phyloP scores from a whole-genome alignment of 2,329 filamentous ascomycete species.

The Drechmeria coniospora region DNA sequence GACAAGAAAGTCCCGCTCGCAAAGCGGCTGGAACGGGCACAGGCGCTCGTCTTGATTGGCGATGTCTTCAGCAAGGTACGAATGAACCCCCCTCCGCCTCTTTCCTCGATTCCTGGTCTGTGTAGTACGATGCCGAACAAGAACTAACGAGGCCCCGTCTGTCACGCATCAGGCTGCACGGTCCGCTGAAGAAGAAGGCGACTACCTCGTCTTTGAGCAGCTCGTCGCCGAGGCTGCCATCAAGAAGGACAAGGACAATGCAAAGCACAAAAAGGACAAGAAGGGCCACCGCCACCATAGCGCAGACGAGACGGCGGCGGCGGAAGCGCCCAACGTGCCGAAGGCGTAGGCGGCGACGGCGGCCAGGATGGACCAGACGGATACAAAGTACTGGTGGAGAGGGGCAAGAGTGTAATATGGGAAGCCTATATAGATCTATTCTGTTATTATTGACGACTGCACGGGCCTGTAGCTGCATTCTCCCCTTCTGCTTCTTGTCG shows the following conservation, averaged over 20 bases:
- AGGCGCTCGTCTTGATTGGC: conserved; percentile 76
- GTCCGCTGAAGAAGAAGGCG: conserved; percentile 89
- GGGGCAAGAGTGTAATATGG: too few relatives aligned
- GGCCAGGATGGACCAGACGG: too few relatives aligned
- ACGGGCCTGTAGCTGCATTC: too few relatives aligned
- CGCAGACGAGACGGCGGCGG: conserved; percentile 11
- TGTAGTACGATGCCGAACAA: too few relatives aligned
- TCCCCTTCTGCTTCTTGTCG: too few relatives aligned
- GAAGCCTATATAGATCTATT: too few relatives aligned
- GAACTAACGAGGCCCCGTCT: too few relatives aligned
- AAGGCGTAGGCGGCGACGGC: too few relatives aligned
- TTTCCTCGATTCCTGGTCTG: too few relatives aligned
- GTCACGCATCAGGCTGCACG: conserved; percentile 65
- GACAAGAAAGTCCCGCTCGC: conserved; percentile 61
- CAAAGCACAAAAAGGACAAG: conserved; percentile 45
- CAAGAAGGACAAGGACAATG: conserved; percentile 82
- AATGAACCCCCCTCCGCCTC: conserved; percentile 8
- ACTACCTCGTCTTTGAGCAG: conserved; percentile 97
- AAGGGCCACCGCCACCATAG: conserved; percentile 25
- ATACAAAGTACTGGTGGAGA: too few relatives aligned
- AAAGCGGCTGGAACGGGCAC: conserved; percentile 81
- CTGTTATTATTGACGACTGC: too few relatives aligned
- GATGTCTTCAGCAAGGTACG: conserved; percentile 83
- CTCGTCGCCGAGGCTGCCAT: conserved; percentile 91
- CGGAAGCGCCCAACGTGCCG: conserved; percentile 11